Evolutionary conservation across 768 basidiomycete genomes (phyloP).

Genomic region (Vararia minispora): DNA sequence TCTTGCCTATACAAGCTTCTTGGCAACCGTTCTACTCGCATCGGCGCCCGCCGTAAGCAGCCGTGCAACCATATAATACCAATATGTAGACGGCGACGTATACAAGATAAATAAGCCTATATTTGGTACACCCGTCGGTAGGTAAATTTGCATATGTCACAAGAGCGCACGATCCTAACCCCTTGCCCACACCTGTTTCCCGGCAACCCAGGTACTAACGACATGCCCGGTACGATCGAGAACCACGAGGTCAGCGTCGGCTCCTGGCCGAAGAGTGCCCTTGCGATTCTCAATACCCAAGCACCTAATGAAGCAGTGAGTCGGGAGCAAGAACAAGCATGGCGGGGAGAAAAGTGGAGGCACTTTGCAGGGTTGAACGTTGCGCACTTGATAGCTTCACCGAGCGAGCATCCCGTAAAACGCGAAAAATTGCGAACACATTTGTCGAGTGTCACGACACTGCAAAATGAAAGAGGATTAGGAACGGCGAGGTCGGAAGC

Average conservation of each 20-base stretch:
- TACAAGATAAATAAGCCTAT: no score
- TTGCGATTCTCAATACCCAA: conserved; percentile 71
- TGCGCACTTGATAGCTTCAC: conserved; percentile 77
- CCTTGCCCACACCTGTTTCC: conserved; percentile 57
- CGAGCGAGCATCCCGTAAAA: conserved; percentile 77
- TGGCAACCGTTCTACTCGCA: no score
- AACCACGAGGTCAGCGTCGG: conserved; percentile 77
- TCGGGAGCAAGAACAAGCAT: not conserved
- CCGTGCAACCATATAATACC: no score
- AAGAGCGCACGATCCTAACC: no score
- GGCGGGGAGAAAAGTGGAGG: conserved; percentile 14
- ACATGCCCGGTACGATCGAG: conserved; percentile 59
- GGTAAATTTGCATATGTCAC: not conserved
- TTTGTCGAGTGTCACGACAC: conserved; percentile 73
- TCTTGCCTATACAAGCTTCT: no score
- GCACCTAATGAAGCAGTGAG: conserved; percentile 31
- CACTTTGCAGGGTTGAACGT: conserved; percentile 79
- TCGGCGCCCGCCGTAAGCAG: no score
- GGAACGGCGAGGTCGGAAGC: conserved; percentile 1
- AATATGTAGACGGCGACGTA: no score
- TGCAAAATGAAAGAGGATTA: conserved; percentile 17
- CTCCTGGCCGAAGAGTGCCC: conserved; percentile 72
- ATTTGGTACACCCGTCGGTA: not conserved
- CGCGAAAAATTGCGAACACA: conserved; percentile 78
- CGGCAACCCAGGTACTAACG: conserved; percentile 66